phyloP scores from a whole-genome alignment of 108 stramenopile genomes.

The Nitzschia sp. region DNA sequence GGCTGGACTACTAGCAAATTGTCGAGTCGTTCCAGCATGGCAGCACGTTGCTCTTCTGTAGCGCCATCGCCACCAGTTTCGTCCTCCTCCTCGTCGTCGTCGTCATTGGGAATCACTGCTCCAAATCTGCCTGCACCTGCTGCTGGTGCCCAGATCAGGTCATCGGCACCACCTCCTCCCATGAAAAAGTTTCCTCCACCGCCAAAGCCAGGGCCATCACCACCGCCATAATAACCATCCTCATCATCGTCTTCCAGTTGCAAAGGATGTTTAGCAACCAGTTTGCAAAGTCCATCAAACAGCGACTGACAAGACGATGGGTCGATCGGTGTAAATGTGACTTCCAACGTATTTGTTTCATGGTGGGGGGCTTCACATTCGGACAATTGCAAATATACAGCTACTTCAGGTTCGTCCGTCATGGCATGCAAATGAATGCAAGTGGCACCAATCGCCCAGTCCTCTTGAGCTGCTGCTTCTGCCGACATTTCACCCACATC shows the following conservation, averaged over 20 bases:
- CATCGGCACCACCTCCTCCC: constrained; percentile 26
- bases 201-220: constrained; percentile 26
- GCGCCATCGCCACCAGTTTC: constrained; percentile 22
- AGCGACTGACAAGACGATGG: constrained; percentile 49
- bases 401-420: constrained; percentile 42
- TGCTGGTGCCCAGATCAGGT: constrained; percentile 40
- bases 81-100: constrained; percentile 18
- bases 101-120: background rate
- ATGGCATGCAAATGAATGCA: constrained; percentile 79
- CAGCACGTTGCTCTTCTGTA: constrained; percentile 45
- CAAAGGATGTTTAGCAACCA: constrained; percentile 62
- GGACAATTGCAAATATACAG: constrained; percentile 38
- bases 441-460: constrained; percentile 63
- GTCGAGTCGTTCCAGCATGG: constrained; percentile 58
- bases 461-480: constrained; percentile 9
- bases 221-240: constrained; percentile 18
- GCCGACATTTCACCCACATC: background rate
- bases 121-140: constrained; percentile 4
- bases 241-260: constrained; percentile 52
- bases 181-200: constrained; percentile 28
- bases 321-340: constrained; percentile 48
- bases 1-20: constrained; percentile 68
- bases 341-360: constrained; percentile 49
- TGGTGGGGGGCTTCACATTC: constrained; percentile 1
- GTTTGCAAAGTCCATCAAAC: constrained; percentile 64